A percentile compares a stretch with the other conserved stretches of the same genome.
phyloP scores from a whole-genome alignment of 2,329 filamentous ascomycete genomes.

The Verticillium zaregamsianum region DNA sequence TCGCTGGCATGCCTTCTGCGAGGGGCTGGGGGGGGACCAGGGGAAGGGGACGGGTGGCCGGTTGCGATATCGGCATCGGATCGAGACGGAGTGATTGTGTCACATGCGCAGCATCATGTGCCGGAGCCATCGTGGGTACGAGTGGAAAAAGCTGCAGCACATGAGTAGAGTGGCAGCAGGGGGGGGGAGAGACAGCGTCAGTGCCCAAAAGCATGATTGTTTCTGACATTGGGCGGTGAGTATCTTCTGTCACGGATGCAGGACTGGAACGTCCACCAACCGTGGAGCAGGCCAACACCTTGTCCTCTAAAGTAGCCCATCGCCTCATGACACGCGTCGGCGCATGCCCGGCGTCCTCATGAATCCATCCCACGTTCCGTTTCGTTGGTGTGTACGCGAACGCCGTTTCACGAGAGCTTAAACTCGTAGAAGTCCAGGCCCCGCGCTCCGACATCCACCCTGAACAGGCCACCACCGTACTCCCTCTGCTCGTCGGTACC shows the following conservation, averaged over 20 bases:
- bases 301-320: not conserved
- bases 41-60: not conserved
- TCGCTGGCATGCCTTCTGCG: not conserved
- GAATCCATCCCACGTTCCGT: not conserved
- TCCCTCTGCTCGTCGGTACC: conserved; percentile 53
- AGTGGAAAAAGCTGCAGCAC: not conserved
- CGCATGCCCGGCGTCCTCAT: not conserved
- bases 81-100: not conserved
- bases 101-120: not conserved
- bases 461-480: conserved; percentile 69
- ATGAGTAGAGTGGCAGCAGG: not conserved
- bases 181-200: conserved; percentile 5
- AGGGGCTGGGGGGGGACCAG: too few relatives aligned
- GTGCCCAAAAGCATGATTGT: conserved; percentile 6
- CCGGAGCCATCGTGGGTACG: not conserved
- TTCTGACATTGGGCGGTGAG: not conserved
- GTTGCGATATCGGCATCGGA: not conserved
- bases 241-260: not conserved
- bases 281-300: too few relatives aligned
- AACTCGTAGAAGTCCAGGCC: conserved; percentile 64
- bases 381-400: not conserved
- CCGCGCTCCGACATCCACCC: conserved; percentile 68
- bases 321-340: not conserved
- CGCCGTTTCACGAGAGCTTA: conserved; percentile 34
- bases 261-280: not conserved